Evolutionary conservation across 768 basidiomycete genomes (phyloP).

Genomic region (Candolleomyces aberdarensis): DNA sequence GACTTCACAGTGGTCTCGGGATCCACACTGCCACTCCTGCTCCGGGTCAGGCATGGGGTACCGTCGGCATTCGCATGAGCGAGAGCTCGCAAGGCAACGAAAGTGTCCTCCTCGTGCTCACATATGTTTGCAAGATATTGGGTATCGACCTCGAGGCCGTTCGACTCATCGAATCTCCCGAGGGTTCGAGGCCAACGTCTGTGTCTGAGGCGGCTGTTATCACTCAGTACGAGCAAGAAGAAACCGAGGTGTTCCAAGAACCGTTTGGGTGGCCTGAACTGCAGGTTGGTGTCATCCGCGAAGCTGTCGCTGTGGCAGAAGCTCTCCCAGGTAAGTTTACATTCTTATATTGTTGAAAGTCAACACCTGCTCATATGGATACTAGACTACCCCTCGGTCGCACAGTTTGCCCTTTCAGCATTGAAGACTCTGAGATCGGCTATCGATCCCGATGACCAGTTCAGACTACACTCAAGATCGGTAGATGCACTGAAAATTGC

Average conservation of each 20-base stretch:
- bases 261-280: slow-evolving; percentile 92
- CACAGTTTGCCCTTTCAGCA: slow-evolving; percentile 87
- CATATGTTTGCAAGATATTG: slow-evolving; percentile 71
- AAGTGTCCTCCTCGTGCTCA: slow-evolving; percentile 73
- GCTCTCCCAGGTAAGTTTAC: slow-evolving; percentile 73
- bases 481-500: slow-evolving; percentile 71
- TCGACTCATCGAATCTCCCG: slow-evolving; percentile 34
- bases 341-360: not conserved
- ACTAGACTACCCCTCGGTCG: slow-evolving; percentile 78
- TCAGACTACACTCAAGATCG: slow-evolving; percentile 71
- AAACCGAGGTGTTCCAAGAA: slow-evolving; percentile 40
- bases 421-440: slow-evolving; percentile 69
- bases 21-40: slow-evolving; percentile 42
- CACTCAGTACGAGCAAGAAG: slow-evolving; percentile 37
- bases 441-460: slow-evolving; percentile 75
- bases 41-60: slow-evolving; percentile 39
- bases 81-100: slow-evolving; percentile 80
- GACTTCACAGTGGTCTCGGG: slow-evolving; percentile 43
- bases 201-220: slow-evolving; percentile 2
- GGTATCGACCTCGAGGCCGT: slow-evolving; percentile 82
- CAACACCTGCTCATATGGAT: no score
- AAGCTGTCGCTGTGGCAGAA: slow-evolving; percentile 89
- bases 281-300: slow-evolving; percentile 89
- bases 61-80: slow-evolving; percentile 66
- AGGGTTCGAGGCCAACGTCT: slow-evolving; percentile 4